Percentiles rank a stretch among this genome's conserved stretches.
Evolutionary conservation across 306 rosid genomes (phyloP).

Genomic region (Astragalus glycyphyllos): DNA sequence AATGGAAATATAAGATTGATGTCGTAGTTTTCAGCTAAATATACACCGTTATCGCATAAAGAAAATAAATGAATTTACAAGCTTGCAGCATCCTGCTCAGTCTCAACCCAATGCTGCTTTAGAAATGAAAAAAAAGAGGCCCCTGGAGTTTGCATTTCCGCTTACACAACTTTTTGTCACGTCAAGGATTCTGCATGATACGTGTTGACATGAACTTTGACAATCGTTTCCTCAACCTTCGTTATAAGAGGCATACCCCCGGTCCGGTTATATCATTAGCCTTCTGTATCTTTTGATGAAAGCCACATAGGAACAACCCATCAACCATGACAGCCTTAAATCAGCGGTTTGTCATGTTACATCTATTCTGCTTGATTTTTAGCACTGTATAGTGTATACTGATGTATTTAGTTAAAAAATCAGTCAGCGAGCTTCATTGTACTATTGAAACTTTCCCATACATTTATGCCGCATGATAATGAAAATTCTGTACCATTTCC

Average conservation of each 20-base stretch:
- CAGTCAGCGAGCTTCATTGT: conserved; percentile 29
- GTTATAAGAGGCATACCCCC: neutral
- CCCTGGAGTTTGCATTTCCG: conserved; percentile 30
- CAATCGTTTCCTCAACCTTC: conserved; percentile 30
- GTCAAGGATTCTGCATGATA: conserved; percentile 25
- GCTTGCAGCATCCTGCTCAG: conserved; percentile 31
- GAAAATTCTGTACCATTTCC: conserved; percentile 20
- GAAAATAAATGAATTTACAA: conserved; percentile 31
- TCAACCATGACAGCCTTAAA: conserved; percentile 23
- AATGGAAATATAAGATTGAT: conserved; percentile 26
- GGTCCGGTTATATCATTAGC: neutral
- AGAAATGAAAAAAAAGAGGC: conserved; percentile 10
- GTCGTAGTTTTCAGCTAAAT: conserved; percentile 38
- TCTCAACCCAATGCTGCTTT: conserved; percentile 39
- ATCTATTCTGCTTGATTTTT: conserved; percentile 23
- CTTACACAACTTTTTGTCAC: conserved; percentile 16
- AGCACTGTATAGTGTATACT: conserved; percentile 32
- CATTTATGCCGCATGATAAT: conserved; percentile 5
- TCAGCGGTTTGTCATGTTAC: conserved; percentile 36
- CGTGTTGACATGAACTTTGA: conserved; percentile 21
- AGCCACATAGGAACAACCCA: conserved; percentile 25
- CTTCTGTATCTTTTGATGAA: conserved; percentile 16
- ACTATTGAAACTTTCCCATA: conserved; percentile 6
- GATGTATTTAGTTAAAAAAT: conserved; percentile 33
- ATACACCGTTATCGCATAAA: conserved; percentile 38